These are phyloP conservation scores for Hemileia vastatrix DNA, from an alignment of 1,284 basidiomycete genomes.

Conservation along the genomic window DNA sequence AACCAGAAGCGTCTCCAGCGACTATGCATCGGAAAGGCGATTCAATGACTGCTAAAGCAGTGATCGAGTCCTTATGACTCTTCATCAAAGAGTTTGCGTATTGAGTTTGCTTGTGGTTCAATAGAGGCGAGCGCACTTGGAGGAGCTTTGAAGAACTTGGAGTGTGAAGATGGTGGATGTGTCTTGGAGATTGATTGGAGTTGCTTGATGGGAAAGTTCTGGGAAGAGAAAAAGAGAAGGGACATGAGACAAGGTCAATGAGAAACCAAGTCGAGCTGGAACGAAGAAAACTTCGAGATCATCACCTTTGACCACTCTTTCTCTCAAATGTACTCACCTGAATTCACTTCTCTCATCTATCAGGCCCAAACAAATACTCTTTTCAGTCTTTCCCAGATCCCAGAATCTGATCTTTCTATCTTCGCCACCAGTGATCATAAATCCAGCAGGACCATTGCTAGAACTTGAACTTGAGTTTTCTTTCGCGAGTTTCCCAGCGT, in stretches of 20 bases:
- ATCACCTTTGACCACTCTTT: not conserved
- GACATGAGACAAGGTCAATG: too few species aligned
- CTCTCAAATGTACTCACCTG: conserved; percentile 49
- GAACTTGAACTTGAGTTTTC: too few species aligned
- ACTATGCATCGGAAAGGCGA: conserved; percentile 76
- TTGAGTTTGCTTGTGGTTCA: too few species aligned
- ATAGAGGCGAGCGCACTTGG: too few species aligned
- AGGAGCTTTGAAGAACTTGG: conserved; percentile 63
- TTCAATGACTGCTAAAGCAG: conserved; percentile 67
- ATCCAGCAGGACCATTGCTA: conserved; percentile 58
- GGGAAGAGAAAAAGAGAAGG: not conserved
- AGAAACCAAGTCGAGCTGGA: too few species aligned
- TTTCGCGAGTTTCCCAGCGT: too few species aligned
- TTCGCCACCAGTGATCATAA: conserved; percentile 68
- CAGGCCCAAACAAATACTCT: conserved; percentile 61
- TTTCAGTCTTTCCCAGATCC: conserved; percentile 68
- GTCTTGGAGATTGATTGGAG: conserved; percentile 13
- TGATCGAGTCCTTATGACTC: conserved; percentile 73
- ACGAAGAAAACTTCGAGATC: not conserved
- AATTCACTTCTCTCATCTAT: conserved; percentile 61
- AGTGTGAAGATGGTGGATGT: conserved; percentile 10
- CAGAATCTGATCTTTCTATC: conserved; percentile 70
- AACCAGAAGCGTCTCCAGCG: too few species aligned
- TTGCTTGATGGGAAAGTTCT: conserved; percentile 19
- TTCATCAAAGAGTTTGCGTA: conserved; percentile 65